Evolutionary conservation across 345 rosid genomes (phyloP), one percentile per base, ranked within the genome.

Genomic region (Microthlaspi erraticum): DNA sequence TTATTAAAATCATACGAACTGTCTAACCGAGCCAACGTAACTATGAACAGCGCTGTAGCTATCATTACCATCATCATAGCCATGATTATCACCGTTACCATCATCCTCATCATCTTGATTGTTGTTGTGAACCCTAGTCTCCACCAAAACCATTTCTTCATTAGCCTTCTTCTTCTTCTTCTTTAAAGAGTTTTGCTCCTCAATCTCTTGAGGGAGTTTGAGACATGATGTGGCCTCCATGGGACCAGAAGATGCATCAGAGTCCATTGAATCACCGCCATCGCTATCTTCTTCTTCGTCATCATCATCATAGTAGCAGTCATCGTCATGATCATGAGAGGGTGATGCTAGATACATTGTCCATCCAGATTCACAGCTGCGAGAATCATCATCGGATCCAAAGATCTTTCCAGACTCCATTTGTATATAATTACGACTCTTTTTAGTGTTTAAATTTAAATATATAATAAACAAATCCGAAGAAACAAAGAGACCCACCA

Each of bases 171-270:
- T 67, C 63, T 66, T 74, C 50, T 49, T 66, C 42, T 45, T 75
- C 60, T 26, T 54, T 8, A n/a, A 0, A 13, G 74, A 53, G 16
- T 44, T 68, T 29, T 45, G 64, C 19, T 75, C 70, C 29, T 75
- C 64, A 37, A 31, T 55, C 51, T 61, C 64, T 61, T 68, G 69
- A 37, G 45, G 52, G 31, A 19, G 64, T 13, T 53, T 60, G 34
- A 75, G 64, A 68, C 6, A 54, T 20, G 61, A 66, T 10, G 68
- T 74, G 16, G 68, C 64, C 62, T 75, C 74, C 79, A 75, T 68
- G 7, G 86, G 90, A 42, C 90, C 87, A 50, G 93, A 88, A 69
- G 90, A 86, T 41, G 93, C 93, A 76, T 88, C 93, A 19, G 93
- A 88, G 36, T 82, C 83, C 93, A 88, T 84, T 16, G 93, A 88